Evolutionary conservation across 306 rosid genomes (phyloP), one percentile per base, ranked within the genome.

Genomic region (Rubus parviflorus): DNA sequence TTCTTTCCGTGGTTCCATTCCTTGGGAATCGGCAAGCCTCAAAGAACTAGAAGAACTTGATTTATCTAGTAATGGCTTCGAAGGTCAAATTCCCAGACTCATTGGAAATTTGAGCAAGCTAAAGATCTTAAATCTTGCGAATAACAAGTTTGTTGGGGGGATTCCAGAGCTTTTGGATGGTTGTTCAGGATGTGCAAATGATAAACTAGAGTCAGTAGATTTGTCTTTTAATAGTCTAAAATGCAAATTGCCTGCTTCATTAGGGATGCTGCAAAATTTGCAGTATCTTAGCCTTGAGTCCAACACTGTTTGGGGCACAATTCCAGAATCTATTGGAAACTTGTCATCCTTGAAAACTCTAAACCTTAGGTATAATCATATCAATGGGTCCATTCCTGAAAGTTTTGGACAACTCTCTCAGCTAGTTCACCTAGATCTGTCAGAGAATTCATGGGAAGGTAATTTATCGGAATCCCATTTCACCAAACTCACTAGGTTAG

Each of bases 301-400:
- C 37, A 68, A 40, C 71, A 2, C 14, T 13, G 3, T 45, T 30
- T 23, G 76, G 58, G 88, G 85, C n/a, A 5, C 61, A 20, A 10
- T 82, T 58, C 87, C 85, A 14, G 12, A 79, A 10, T 45, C 76
- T 23, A 30, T 83, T 6, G 89, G 87, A 43, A 75, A 73, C 19
- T 75, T 78, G 49, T 47, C 83, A 5, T 70, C 57, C 4, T 30
- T 84, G 72, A 2, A 4, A 11, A 3, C 5, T 1, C 63, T 57
- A 3, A 22, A 19, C 8, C 25, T 54, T 25, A 17, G 6, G 6
- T 14, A 13, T 49, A 54, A 54, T 19, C 61, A 5, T 6, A 54
- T 19, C 25, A 54, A 19, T 6, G 61, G 30, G 9, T 60, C 41
- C 7, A 30, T 61, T 30, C 67, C 67, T 14, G 19, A 30, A 30